Percentiles rank a stretch among this genome's conserved stretches.
phyloP scores from a whole-genome alignment of 192 early-diverging fungal genomes.

The Coemansia sp. region DNA sequence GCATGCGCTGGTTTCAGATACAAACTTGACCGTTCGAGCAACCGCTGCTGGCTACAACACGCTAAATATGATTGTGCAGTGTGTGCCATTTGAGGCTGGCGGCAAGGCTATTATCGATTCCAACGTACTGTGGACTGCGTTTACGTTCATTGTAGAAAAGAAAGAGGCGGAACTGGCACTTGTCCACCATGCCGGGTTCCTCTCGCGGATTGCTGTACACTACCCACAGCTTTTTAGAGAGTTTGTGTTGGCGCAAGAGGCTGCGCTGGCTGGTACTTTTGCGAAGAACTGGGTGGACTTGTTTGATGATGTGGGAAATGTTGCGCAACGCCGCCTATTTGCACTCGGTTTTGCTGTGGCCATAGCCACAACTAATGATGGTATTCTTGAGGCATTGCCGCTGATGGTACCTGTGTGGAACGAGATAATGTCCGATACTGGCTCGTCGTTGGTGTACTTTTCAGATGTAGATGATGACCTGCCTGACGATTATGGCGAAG shows the following conservation, averaged over 20 bases:
- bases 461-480: conserved; percentile 13
- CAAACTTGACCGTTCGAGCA: conserved; percentile 23
- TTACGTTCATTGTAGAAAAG: conserved; percentile 38
- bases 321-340: conserved; percentile 35
- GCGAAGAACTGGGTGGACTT: conserved; percentile 33
- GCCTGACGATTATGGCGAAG: conserved; percentile 7
- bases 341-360: conserved; percentile 31
- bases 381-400: conserved; percentile 26
- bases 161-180: conserved; percentile 28
- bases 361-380: conserved; percentile 32
- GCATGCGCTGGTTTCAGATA: conserved; percentile 28
- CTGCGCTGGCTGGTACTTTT: conserved; percentile 15
- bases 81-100: conserved; percentile 15
- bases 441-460: conserved; percentile 30
- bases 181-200: conserved; percentile 29
- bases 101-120: conserved; percentile 14
- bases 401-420: conserved; percentile 51
- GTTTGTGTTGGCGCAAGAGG: conserved; percentile 32
- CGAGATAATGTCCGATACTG: conserved; percentile 41
- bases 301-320: conserved; percentile 32
- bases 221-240: conserved; percentile 37
- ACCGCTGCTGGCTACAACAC: conserved; percentile 29
- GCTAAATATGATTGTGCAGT: conserved; percentile 36
- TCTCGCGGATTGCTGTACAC: conserved; percentile 38
- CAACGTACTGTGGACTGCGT: conserved; percentile 32